Evolutionary conservation across 352 stramenopile genomes (phyloP), one percentile per base, ranked within the genome.

Genomic region (Phytophthora ramorum): DNA sequence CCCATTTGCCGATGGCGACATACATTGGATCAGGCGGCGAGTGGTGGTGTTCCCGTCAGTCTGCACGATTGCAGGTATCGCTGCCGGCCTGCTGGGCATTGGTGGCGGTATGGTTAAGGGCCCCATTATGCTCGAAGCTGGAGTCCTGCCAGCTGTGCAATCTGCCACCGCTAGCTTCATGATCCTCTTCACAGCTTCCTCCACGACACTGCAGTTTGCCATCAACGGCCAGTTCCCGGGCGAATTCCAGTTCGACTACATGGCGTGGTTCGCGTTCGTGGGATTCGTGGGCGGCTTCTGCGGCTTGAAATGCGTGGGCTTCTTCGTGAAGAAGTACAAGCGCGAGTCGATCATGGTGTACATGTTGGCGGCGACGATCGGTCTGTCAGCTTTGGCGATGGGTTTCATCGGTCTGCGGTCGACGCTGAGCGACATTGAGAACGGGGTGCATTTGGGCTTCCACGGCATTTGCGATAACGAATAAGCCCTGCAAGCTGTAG

Each of bases 81-180:
- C 96, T 64, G 96, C 96, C 0, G 97, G 97, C 3, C 78, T 99
- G 32, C 90, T 99, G 43, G 97, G 97, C 9, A 92, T 99, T 19
- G 97, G 96, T 19, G 97, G 97, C 22, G 97, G 96, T 26, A 98
- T 99, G 75, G 91, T 99, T 19, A 98, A 98, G 62, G 96, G 96
- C 0, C 96, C 97, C 0, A 86, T 99, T 35, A 98, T 99, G 96
- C 85, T 99, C 2, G 91, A 98, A 22, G 98, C 99, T 79, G 96
- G 96, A 12, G 87, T 99, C n/a, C 72, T 98, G 16, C 85, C 85
- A 7, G 66, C 76, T 1, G 82, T 94, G 17, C 87, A 97, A n/a
- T 94, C 87, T 0, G 95, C 94, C 16, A 98, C 96, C 0, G 93
- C 92, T 17, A 97, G 95, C 53, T 94, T 85, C 71, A 94, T 94